Evolutionary conservation across 768 basidiomycete species (phyloP).

Genomic region (Hydnomerulius pinastri): DNA sequence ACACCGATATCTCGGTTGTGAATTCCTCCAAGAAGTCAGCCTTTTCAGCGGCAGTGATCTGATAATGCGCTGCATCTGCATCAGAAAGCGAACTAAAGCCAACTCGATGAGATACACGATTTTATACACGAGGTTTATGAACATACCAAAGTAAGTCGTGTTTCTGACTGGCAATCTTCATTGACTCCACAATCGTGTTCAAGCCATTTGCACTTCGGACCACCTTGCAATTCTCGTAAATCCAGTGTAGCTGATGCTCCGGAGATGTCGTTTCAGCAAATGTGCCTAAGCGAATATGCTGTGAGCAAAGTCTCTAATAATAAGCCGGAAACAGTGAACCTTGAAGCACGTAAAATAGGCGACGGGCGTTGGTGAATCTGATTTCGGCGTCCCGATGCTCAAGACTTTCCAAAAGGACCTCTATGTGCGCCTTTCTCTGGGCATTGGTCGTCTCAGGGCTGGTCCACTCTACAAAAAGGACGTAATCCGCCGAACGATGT

Average conservation of each 20-base stretch:
- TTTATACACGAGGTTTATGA: not conserved
- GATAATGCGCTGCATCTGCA: constrained; percentile 68
- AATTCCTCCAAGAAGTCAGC: constrained; percentile 86
- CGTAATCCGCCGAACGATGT: not conserved
- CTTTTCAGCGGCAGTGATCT: constrained; percentile 69
- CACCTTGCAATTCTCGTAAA: constrained; percentile 90
- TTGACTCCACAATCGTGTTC: constrained; percentile 77
- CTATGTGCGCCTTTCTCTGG: constrained; percentile 72
- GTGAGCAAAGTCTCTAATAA: constrained; percentile 9
- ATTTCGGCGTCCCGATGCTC: constrained; percentile 85
- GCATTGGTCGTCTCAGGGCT: constrained; percentile 51
- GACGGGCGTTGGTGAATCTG: constrained; percentile 83
- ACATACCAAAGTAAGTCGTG: constrained; percentile 79
- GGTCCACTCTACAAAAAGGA: constrained; percentile 67
- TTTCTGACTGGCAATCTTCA: constrained; percentile 87
- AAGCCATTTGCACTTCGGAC: constrained; percentile 85
- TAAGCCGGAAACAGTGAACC: constrained; percentile 45
- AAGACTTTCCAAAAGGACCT: constrained; percentile 80
- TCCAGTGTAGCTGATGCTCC: constrained; percentile 94
- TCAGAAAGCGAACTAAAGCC: constrained; percentile 70
- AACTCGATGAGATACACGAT: constrained; percentile 3
- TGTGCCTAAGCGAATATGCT: constrained; percentile 54
- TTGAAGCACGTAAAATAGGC: constrained; percentile 90
- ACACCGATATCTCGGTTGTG: constrained; percentile 89
- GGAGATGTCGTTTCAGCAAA: constrained; percentile 91